Evolutionary conservation across 2,329 filamentous ascomycete genomes (phyloP).

Genomic region (Scedosporium aurantiacum): DNA sequence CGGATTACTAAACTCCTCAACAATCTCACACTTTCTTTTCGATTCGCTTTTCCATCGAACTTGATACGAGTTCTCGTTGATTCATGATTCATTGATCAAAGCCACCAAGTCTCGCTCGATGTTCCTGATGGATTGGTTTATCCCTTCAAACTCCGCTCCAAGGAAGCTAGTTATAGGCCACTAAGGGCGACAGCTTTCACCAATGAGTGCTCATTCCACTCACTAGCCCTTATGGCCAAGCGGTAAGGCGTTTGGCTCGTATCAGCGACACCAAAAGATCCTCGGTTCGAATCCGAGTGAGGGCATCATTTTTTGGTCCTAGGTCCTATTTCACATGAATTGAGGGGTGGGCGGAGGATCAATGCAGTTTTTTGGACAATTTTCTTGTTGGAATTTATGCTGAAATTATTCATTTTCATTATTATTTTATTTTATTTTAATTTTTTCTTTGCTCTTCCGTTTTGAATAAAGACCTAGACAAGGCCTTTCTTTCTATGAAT

Average conservation of each 20-base stretch:
- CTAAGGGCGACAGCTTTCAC: neutral
- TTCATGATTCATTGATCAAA: neutral
- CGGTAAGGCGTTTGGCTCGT: conserved; percentile 24
- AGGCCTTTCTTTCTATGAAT: too few relatives aligned
- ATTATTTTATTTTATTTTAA: neutral
- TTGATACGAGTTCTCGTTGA: too few relatives aligned
- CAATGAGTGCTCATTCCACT: neutral
- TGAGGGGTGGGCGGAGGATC: too few relatives aligned
- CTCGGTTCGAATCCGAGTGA: conserved; percentile 21
- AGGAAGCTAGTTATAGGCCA: neutral
- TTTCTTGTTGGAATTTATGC: neutral
- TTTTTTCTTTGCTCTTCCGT: neutral
- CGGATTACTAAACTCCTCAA: too few relatives aligned
- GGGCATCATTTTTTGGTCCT: conserved; percentile 13
- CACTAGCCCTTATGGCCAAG: conserved; percentile 19
- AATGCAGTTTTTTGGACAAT: neutral
- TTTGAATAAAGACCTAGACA: neutral
- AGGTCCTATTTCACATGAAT: neutral
- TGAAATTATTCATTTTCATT: neutral
- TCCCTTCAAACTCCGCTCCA: too few relatives aligned
- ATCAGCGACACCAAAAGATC: conserved; percentile 19
- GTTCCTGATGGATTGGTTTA: neutral
- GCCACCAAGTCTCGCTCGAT: neutral
- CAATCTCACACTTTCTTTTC: too few relatives aligned
- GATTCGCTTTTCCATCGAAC: neutral